Percentiles rank a stretch among this genome's conserved stretches.
Conservation (phyloP, 1,284 basidiomycete species). For the Peniophora sp. region DNA sequence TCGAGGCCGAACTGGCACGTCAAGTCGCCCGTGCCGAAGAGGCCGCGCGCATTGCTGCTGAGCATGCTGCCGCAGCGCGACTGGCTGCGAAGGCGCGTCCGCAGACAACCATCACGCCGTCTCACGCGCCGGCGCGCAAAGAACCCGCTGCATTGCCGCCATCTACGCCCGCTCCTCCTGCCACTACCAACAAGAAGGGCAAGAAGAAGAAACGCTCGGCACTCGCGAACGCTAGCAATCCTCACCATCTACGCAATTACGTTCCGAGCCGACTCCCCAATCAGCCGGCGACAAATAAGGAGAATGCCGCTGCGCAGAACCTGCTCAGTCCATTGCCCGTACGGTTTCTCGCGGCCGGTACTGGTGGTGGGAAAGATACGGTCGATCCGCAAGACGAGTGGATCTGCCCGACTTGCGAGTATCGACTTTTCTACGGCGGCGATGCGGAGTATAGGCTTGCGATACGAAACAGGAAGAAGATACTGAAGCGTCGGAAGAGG, state of each 20-base stretch:
- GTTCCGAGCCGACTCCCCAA: slow-evolving; percentile 71
- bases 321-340: slow-evolving; percentile 51
- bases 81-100: slow-evolving; percentile 16
- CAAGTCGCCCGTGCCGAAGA: slow-evolving; percentile 54
- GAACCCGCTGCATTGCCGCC: slow-evolving; percentile 15
- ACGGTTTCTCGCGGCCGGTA: slow-evolving; percentile 59
- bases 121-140: slow-evolving; percentile 21
- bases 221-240: slow-evolving; percentile 81
- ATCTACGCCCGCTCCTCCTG: slow-evolving; percentile 12
- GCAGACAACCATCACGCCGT: slow-evolving; percentile 4
- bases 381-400: slow-evolving; percentile 72
- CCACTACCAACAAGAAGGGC: slow-evolving; percentile 28
- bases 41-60: slow-evolving; percentile 37
- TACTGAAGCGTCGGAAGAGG: slow-evolving; percentile 62
- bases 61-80: slow-evolving; percentile 17
- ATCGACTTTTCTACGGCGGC: slow-evolving; percentile 77
- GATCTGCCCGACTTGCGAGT: slow-evolving; percentile 87
- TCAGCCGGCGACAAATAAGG: slow-evolving; percentile 35
- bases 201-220: slow-evolving; percentile 89
- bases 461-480: slow-evolving; percentile 69
- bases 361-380: slow-evolving; percentile 39
- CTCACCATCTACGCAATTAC: slow-evolving; percentile 85
- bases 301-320: slow-evolving; percentile 34
- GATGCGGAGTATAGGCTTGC: slow-evolving; percentile 55
- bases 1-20: slow-evolving; percentile 62